Base-by-base conservation (phyloP, 768 basidiomycete genomes). In the Mycena polygramma region DNA sequence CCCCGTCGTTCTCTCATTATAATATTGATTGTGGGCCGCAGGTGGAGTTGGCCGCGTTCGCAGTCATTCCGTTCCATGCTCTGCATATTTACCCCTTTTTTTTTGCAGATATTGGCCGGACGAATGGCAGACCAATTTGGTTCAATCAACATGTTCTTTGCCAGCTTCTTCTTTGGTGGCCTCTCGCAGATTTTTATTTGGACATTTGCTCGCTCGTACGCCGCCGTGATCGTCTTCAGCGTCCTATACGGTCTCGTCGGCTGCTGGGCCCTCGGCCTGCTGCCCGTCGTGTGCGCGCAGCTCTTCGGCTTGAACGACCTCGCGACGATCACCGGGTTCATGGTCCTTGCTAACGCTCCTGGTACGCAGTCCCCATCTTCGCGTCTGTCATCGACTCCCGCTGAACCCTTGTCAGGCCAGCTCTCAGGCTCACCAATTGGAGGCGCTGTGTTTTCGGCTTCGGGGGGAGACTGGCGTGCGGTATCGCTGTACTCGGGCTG, bases 101-200 rank as follows among this genome's bases (percentile, higher is more conserved):
- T 39, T 41, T 41, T 43, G 9, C 54, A 83, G 58, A 79, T 81
- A 41, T 59, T 75, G 24, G 79, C 82, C 57, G 84, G 84, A 1
- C 77, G 79, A 62, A 54, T 80, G n/a, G 79, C 81, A 8, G 84
- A 85, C 72, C 71, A 74, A 19, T 69, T 84, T 52, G 84, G 84
- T 4, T 78, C 81, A 19, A 77, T 81, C 52, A 85, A 85, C 73
- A 77, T 83, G 51, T 78, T 84, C 69, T 80, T 82, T 58, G 51
- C 79, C 20, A 74, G 77, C 46, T 76, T 83, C 70, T 68, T 78
- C 57, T 64, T 81, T 37, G 80, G 81, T 26, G 81, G 81, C 7
- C 73, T 81, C 26, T 73, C 78, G 14, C 81, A 84, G 70, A 76
- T 84, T 20, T 66, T 83, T 51, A 73, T 83, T 39, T 85, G 84